Evolutionary conservation across 768 basidiomycete species (phyloP).

Genomic region (Gloeopeniophorella convolvens): DNA sequence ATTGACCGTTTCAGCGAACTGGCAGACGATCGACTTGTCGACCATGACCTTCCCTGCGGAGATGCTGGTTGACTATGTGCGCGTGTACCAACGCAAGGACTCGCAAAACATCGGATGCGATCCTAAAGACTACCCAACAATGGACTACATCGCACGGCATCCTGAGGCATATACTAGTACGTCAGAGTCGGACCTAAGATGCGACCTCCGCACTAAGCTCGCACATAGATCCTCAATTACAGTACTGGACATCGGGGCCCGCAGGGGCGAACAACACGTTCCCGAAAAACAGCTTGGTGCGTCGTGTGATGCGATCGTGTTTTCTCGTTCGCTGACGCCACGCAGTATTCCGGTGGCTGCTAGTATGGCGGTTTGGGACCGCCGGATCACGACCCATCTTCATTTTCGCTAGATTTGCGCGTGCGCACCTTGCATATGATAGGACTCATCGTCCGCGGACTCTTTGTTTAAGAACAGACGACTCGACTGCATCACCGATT

Average conservation of each 20-base stretch:
- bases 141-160: constrained; percentile 52
- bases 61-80: constrained; percentile 71
- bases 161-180: constrained; percentile 50
- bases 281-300: constrained; percentile 27
- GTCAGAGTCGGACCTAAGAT: constrained; percentile 25
- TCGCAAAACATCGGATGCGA: constrained; percentile 58
- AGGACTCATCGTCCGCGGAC: constrained; percentile 6
- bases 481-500: not conserved
- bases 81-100: constrained; percentile 68
- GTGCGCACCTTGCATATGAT: constrained; percentile 1
- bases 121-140: constrained; percentile 59
- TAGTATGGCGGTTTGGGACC: not conserved
- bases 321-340: not conserved
- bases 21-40: constrained; percentile 52
- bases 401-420: constrained; percentile 5
- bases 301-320: not conserved
- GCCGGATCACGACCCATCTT: not conserved
- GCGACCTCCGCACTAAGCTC: not conserved
- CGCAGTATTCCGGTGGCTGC: constrained; percentile 12
- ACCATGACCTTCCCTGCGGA: constrained; percentile 65
- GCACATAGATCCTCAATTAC: constrained; percentile 28
- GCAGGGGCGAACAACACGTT: constrained; percentile 28
- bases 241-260: constrained; percentile 25
- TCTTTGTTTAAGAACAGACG: constrained; percentile 1
- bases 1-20: constrained; percentile 40